These are phyloP conservation scores for Sporothrix phasma DNA, from an alignment of 2,329 filamentous ascomycete species.

Conservation along the genomic window DNA sequence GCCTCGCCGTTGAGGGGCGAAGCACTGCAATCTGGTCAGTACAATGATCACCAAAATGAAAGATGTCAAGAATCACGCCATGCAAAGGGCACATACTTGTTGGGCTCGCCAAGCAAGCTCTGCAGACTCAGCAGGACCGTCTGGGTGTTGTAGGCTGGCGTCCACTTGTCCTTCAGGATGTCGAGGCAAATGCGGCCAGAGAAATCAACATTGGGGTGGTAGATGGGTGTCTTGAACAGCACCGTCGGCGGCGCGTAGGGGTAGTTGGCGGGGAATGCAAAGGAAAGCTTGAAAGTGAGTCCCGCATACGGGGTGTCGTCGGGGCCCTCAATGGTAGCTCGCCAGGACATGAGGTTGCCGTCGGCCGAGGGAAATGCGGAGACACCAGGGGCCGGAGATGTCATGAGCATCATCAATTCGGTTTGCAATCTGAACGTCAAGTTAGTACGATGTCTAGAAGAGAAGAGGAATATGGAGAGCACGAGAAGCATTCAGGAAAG, in stretches of 20 bases:
- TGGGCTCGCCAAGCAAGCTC: slow-evolving; percentile 90
- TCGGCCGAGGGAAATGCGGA: slow-evolving; percentile 92
- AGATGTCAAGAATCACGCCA: too few relatives aligned
- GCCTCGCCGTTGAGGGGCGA: slow-evolving; percentile 94
- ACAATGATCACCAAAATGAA: neutral
- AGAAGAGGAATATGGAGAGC: too few relatives aligned
- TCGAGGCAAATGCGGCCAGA: slow-evolving; percentile 93
- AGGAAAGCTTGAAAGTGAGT: slow-evolving; percentile 83
- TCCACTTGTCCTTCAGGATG: slow-evolving; percentile 99
- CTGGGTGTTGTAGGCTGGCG: slow-evolving; percentile 91
- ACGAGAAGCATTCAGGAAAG: neutral
- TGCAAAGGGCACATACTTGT: slow-evolving; percentile 56
- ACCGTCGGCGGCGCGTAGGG: slow-evolving; percentile 86
- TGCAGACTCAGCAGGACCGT: slow-evolving; percentile 88
- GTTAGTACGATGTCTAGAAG: neutral
- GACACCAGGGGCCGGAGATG: slow-evolving; percentile 81
- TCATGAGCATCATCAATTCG: slow-evolving; percentile 98
- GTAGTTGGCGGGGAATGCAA: slow-evolving; percentile 85
- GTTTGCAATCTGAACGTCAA: slow-evolving; percentile 64
- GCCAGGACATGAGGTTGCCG: slow-evolving; percentile 86
- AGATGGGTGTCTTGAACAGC: slow-evolving; percentile 96
- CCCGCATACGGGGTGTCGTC: slow-evolving; percentile 83
- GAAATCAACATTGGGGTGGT: slow-evolving; percentile 98
- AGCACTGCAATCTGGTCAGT: slow-evolving; percentile 46
- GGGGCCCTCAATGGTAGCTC: slow-evolving; percentile 85